Evolutionary conservation across 805 yeast genomes (phyloP).

Genomic region (Kazachstania viticola): DNA sequence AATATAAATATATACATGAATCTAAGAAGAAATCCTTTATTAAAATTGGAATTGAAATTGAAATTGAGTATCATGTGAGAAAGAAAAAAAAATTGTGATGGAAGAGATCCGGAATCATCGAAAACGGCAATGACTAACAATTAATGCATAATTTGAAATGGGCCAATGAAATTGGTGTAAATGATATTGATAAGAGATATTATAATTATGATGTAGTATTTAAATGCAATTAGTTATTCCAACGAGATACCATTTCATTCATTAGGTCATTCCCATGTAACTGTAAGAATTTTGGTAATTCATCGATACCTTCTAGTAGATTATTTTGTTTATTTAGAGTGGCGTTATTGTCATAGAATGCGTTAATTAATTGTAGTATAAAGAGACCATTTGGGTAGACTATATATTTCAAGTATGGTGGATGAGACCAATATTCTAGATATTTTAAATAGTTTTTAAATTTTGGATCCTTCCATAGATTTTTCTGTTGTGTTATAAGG

Average conservation of each 20-base stretch:
- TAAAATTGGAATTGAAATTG: no score
- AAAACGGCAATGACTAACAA: no score
- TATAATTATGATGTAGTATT: neutral
- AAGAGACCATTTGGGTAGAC: constrained; percentile 82
- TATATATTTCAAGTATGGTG: constrained; percentile 41
- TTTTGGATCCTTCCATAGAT: constrained; percentile 46
- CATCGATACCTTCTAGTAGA: constrained; percentile 38
- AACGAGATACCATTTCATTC: constrained; percentile 68
- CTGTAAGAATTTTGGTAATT: constrained; percentile 39
- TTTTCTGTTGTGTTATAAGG: constrained; percentile 63
- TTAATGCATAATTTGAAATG: neutral
- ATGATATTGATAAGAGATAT: neutral
- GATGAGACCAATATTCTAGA: constrained; percentile 75
- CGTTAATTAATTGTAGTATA: constrained; percentile 47
- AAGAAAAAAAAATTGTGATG: no score
- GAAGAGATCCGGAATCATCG: no score
- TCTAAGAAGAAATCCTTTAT: no score
- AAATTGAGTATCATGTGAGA: no score
- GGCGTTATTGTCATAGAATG: constrained; percentile 18
- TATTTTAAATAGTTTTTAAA: constrained; percentile 71
- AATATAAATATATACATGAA: no score
- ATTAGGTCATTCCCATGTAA: constrained; percentile 30
- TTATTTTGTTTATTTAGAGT: constrained; percentile 35
- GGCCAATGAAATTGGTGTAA: constrained; percentile 29
- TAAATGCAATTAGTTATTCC: constrained; percentile 28